These are phyloP conservation scores for Rosa persica DNA, from an alignment of 306 rosid species.

Conservation along the genomic window DNA sequence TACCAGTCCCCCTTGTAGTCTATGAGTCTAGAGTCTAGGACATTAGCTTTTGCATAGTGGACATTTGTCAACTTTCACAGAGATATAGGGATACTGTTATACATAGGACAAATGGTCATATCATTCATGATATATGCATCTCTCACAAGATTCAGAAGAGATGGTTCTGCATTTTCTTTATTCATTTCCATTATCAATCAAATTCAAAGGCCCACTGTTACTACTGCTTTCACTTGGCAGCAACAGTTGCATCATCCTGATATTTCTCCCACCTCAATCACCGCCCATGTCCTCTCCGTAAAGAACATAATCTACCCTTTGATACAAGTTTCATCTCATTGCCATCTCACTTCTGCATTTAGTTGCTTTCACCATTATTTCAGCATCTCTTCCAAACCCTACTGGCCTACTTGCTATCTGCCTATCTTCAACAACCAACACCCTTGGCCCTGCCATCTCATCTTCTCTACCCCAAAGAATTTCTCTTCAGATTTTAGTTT, in stretches of 20 bases:
- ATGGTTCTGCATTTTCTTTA: neutral
- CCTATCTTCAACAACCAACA: neutral
- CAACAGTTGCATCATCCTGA: neutral
- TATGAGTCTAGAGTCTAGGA: neutral
- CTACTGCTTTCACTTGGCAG: neutral
- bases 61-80: neutral
- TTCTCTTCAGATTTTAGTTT: neutral
- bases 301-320: neutral
- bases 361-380: neutral
- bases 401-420: neutral
- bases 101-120: neutral
- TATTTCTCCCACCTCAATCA: constrained; percentile 1
- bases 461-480: neutral
- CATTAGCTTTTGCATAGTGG: neutral
- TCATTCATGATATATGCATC: neutral
- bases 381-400: neutral
- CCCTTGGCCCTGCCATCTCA: neutral
- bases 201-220: neutral
- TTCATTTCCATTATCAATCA: neutral
- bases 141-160: constrained; percentile 1
- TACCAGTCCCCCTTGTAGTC: neutral
- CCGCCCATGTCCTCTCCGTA: neutral
- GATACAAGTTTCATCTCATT: neutral
- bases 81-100: neutral
- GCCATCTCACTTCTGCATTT: neutral